Evolutionary conservation across 768 basidiomycete species (phyloP).

Genomic region (Candolleomyces aberdarensis): DNA sequence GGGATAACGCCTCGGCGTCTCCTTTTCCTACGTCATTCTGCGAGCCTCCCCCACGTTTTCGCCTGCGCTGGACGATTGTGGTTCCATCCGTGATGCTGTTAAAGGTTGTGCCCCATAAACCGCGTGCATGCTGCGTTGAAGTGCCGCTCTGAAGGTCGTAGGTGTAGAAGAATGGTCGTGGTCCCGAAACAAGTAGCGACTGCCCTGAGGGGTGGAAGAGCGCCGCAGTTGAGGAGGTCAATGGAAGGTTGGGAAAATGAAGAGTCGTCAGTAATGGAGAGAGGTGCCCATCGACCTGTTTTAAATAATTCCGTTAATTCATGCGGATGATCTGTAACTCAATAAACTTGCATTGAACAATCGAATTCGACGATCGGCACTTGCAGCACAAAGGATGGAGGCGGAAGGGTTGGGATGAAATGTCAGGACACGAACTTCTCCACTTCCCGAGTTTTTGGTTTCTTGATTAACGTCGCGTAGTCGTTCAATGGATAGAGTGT

Average conservation of each 20-base stretch:
- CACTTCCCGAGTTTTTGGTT: constrained; percentile 56
- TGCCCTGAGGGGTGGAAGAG: constrained; percentile 88
- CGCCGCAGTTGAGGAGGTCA: constrained; percentile 57
- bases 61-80: constrained; percentile 21
- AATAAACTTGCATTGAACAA: constrained; percentile 77
- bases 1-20: constrained; percentile 55
- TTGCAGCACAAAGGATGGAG: constrained; percentile 82
- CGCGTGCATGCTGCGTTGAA: constrained; percentile 45
- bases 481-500: constrained; percentile 74
- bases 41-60: constrained; percentile 27
- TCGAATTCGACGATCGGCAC: constrained; percentile 83
- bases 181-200: constrained; percentile 78
- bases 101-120: constrained; percentile 78
- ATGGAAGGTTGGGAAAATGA: constrained; percentile 83
- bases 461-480: constrained; percentile 89
- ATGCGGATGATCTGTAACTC: neutral
- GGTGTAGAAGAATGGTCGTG: constrained; percentile 88
- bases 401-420: constrained; percentile 88
- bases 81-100: constrained; percentile 22
- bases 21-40: constrained; percentile 21
- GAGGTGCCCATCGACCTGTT: constrained; percentile 87
- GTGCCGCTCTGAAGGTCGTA: constrained; percentile 86
- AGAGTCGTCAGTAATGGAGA: constrained; percentile 91
- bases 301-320: neutral
- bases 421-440: constrained; percentile 70